Conservation (phyloP, 2,329 filamentous ascomycete genomes). For the Aspergillus tamarii region DNA sequence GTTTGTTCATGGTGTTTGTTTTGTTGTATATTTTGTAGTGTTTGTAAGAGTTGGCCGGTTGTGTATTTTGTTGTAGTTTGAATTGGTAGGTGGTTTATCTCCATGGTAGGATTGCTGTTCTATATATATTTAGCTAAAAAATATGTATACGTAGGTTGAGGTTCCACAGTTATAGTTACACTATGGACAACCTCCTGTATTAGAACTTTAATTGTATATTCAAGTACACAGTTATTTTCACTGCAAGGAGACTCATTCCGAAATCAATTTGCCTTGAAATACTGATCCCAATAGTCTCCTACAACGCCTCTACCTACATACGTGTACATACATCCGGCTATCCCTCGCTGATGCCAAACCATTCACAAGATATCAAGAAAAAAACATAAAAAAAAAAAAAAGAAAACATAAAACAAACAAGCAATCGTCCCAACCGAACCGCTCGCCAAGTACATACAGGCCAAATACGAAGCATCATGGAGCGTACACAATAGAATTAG, state of each 20-base stretch:
- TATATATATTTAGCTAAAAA: too few species aligned
- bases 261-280: conserved; percentile 6
- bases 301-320: conserved; percentile 22
- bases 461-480: conserved; percentile 7
- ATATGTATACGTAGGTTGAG: too few species aligned
- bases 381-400: neutral
- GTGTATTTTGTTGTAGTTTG: too few species aligned
- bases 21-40: too few species aligned
- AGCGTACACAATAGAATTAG: neutral
- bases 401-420: conserved; percentile 6
- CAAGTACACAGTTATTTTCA: neutral
- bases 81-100: too few species aligned
- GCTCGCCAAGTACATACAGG: conserved; percentile 8
- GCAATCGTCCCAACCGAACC: conserved; percentile 6
- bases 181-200: too few species aligned
- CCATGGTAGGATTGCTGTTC: too few species aligned
- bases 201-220: too few species aligned
- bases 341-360: conserved; percentile 15
- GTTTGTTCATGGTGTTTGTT: too few species aligned
- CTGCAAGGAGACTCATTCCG: neutral
- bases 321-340: conserved; percentile 15
- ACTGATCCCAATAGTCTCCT: conserved; percentile 2
- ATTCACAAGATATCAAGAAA: neutral
- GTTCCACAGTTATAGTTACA: too few species aligned
- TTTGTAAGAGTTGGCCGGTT: too few species aligned